Conservation (phyloP, 352 stramenopile genomes). For the Pythium rhizo-oryzae region DNA sequence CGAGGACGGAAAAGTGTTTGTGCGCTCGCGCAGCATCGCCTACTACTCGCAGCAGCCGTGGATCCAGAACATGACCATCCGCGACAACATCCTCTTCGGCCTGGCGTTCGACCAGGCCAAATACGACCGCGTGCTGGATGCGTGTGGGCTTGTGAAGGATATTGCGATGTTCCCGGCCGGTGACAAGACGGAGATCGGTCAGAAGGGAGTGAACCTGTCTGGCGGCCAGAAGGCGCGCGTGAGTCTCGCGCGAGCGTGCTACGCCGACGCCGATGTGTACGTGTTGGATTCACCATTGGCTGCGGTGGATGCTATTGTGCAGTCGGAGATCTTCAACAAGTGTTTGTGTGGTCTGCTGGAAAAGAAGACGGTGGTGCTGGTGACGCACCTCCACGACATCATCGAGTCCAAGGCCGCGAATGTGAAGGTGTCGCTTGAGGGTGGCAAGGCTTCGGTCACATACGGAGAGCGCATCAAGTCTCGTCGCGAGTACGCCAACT, state of each 20-base stretch:
- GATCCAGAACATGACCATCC: slow-evolving; percentile 95
- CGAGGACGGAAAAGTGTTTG: slow-evolving; percentile 37
- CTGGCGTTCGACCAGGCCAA: slow-evolving; percentile 45
- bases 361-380: slow-evolving; percentile 84
- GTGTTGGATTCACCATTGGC: slow-evolving; percentile 93
- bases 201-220: slow-evolving; percentile 95
- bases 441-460: background rate
- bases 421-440: slow-evolving; percentile 26
- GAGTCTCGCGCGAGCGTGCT: slow-evolving; percentile 66
- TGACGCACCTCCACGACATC: slow-evolving; percentile 90
- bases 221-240: slow-evolving; percentile 93
- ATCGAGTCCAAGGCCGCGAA: slow-evolving; percentile 36
- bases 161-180: slow-evolving; percentile 82
- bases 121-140: slow-evolving; percentile 64
- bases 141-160: slow-evolving; percentile 87
- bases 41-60: slow-evolving; percentile 92
- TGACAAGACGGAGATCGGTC: slow-evolving; percentile 95
- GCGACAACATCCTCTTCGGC: slow-evolving; percentile 96
- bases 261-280: slow-evolving; percentile 62
- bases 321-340: slow-evolving; percentile 89
- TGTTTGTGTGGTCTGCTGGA: slow-evolving; percentile 45
- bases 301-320: slow-evolving; percentile 95
- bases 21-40: slow-evolving; percentile 37
- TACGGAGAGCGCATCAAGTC: slow-evolving; percentile 5
- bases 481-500: slow-evolving; percentile 7